phyloP scores from a whole-genome alignment of 805 yeast genomes.

The Debaryomyces prosopidis region DNA sequence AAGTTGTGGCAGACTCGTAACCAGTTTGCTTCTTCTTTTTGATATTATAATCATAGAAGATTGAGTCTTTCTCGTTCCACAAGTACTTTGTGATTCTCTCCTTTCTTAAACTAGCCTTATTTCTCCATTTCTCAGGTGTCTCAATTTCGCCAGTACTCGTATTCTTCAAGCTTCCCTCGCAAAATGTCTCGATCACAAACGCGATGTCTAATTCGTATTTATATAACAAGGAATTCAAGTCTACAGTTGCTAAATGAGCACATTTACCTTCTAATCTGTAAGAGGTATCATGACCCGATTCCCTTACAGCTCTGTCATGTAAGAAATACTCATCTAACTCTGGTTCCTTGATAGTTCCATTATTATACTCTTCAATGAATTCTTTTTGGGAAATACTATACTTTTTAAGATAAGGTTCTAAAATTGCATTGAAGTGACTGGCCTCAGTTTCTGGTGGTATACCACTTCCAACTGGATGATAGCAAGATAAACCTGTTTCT shows the following conservation, averaged over 20 bases:
- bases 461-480: constrained; percentile 89
- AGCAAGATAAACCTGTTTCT: constrained; percentile 78
- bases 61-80: constrained; percentile 81
- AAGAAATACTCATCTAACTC: constrained; percentile 83
- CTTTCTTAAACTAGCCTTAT: constrained; percentile 57
- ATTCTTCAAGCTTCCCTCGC: constrained; percentile 46
- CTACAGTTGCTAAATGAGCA: constrained; percentile 88
- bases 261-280: constrained; percentile 88
- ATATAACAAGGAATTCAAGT: constrained; percentile 79
- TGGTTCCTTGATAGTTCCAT: constrained; percentile 67
- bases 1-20: constrained; percentile 84
- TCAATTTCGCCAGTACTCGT: constrained; percentile 27
- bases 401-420: constrained; percentile 68
- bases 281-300: constrained; percentile 94
- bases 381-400: constrained; percentile 60
- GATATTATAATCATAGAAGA: constrained; percentile 83
- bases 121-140: constrained; percentile 58
- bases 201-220: constrained; percentile 90
- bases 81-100: constrained; percentile 60
- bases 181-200: constrained; percentile 53
- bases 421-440: constrained; percentile 75
- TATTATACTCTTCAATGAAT: constrained; percentile 62
- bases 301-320: constrained; percentile 94
- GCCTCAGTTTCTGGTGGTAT: constrained; percentile 96
- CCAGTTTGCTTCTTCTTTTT: constrained; percentile 52